Conservation (phyloP, 805 yeast species). For the Hermanozyma aechmeae region DNA sequence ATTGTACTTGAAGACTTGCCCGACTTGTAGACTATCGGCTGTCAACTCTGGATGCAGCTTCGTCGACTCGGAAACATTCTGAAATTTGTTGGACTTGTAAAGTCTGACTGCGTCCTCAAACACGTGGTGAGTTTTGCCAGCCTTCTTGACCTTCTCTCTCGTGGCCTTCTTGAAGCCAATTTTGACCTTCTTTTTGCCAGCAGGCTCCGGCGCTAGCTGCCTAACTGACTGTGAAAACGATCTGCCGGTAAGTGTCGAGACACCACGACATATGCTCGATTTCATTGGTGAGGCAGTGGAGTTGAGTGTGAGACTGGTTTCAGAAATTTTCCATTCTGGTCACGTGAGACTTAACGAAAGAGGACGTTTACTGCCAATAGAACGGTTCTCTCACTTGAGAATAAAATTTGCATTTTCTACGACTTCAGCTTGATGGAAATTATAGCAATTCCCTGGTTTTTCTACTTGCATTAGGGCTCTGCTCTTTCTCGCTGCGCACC, state of each 20-base stretch:
- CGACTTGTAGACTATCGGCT: constrained; percentile 5
- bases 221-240: constrained; percentile 5
- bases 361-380: no score
- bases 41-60: constrained; percentile 7
- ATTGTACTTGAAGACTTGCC: constrained; percentile 25
- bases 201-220: constrained; percentile 9
- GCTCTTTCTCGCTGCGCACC: no score
- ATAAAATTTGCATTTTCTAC: no score
- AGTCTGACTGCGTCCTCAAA: constrained; percentile 28
- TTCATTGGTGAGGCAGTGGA: constrained; percentile 1
- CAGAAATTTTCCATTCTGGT: constrained; percentile 3
- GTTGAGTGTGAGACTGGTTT: constrained; percentile 1
- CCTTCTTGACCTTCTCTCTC: constrained; percentile 25
- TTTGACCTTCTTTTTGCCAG: constrained; percentile 14
- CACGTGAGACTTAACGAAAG: constrained; percentile 1
- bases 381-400: no score
- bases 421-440: no score
- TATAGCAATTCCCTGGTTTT: no score
- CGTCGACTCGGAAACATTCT: constrained; percentile 8
- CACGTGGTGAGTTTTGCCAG: constrained; percentile 33
- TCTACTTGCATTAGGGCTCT: no score
- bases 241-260: constrained; percentile 2
- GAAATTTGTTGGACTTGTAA: constrained; percentile 25
- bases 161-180: constrained; percentile 18
- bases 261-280: constrained; percentile 1